Evolutionary conservation across 2,329 filamentous ascomycete genomes (phyloP), one percentile per base, ranked within the genome.

Genomic region (Alternaria sp.): DNA sequence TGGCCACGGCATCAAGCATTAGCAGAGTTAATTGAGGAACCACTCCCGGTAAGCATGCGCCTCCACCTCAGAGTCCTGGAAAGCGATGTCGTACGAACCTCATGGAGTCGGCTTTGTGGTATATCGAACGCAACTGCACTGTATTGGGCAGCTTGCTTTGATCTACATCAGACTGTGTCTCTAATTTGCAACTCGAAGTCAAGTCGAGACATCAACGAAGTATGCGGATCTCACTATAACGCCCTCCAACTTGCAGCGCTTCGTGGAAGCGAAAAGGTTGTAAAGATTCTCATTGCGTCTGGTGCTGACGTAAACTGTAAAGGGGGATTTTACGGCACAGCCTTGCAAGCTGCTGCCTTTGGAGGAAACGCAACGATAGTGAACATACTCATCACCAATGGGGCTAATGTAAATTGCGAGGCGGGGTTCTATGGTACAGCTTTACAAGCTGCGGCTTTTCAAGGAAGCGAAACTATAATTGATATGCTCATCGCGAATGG

Each of bases 391-490:
- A 18, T 38, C 16, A n/a, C 16, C 1, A 38, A 11, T n/a, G 16
- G 16, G 7, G n/a, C 36, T 1, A 3, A 18, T 18, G 3, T 39
- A 20, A 5, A 5, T 22, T 22, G 20, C 20, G 20, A 22, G 20
- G 20, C 20, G 20, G 20, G 20, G 3, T 3, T 3, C 20, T 22
- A 1, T 5, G 34, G 34, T n/a, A 38, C 34, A 38, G 34, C 16
- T n/a, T 38, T 38, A 18, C 16, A 7, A 38, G 16, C 34, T 38
- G 34, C 34, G 4, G 34, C 34, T 0, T 18, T 0, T 7, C 1
- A 1, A 3, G 34, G 34, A n/a, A 1, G 4, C 0, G 14, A 38
- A 9, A 18, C 1, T 0, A 18, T 38, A 18, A 3, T 38, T 2
- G 5, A 38, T 38, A 18, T 38, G 36, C 16, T 38, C 7, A 18